Conservation (phyloP, 2,329 filamentous ascomycete species). For the Colletotrichum trifolii region DNA sequence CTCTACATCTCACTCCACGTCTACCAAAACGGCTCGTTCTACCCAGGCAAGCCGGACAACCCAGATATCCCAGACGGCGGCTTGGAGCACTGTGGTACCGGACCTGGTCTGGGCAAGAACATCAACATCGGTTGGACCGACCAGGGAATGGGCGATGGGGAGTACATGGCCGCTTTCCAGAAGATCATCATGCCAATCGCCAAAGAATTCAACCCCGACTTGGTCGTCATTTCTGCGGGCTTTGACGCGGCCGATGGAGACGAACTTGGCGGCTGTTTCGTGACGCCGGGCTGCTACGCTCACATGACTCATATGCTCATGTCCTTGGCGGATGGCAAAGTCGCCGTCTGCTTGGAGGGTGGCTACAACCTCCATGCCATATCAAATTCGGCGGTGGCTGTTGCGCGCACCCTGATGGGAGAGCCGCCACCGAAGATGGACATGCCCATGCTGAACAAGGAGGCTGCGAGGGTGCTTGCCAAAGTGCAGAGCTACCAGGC, state of each 20-base stretch:
- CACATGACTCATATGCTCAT: constrained; percentile 99
- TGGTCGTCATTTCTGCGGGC: constrained; percentile 94
- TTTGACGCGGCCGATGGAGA: constrained; percentile 97
- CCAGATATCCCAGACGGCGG: constrained; percentile 69
- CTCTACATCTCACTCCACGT: constrained; percentile 97
- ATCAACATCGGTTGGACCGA: constrained; percentile 76
- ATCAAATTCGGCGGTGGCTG: constrained; percentile 89
- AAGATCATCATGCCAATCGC: constrained; percentile 97
- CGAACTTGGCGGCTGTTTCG: constrained; percentile 90
- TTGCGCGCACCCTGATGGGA: constrained; percentile 93
- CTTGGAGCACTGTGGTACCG: constrained; percentile 68
- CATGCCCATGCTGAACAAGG: constrained; percentile 66
- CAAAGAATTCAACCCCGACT: constrained; percentile 90
- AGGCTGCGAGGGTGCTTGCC: constrained; percentile 66
- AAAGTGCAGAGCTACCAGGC: constrained; percentile 71
- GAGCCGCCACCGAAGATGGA: constrained; percentile 79
- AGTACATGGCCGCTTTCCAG: constrained; percentile 97
- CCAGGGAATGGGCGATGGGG: constrained; percentile 91
- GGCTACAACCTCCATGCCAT: constrained; percentile 96
- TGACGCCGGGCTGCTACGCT: constrained; percentile 90
- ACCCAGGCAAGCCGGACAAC: constrained; percentile 75
- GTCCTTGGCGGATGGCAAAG: constrained; percentile 88
- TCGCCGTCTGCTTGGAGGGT: constrained; percentile 93
- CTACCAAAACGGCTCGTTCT: constrained; percentile 85
- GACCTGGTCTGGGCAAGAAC: constrained; percentile 68